phyloP scores from a whole-genome alignment of 2,329 filamentous ascomycete species.

The Trichothecium sympodiale region DNA sequence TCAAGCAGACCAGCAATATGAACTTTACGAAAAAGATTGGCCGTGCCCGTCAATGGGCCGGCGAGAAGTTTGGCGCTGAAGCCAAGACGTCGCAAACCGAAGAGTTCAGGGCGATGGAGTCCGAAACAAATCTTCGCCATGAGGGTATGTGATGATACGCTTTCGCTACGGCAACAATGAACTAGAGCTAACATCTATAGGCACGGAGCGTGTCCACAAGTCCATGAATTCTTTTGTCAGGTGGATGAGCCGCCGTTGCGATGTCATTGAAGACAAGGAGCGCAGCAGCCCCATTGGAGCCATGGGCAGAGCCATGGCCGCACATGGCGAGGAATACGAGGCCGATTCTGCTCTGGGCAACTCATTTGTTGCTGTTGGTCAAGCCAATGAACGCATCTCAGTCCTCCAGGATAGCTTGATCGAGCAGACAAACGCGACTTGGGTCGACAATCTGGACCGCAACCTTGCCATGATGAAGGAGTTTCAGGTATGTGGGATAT shows the following conservation, averaged over 20 bases:
- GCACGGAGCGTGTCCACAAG: conserved; percentile 80
- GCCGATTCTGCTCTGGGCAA: conserved; percentile 83
- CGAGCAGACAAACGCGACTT: conserved; percentile 64
- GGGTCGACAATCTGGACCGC: conserved; percentile 86
- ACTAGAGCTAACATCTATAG: conserved; percentile 29
- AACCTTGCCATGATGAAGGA: conserved; percentile 94
- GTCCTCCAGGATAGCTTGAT: conserved; percentile 78
- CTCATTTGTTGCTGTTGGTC: conserved; percentile 67
- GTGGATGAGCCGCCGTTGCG: conserved; percentile 72
- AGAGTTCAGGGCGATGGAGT: conserved; percentile 81
- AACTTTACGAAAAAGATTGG: conserved; percentile 75
- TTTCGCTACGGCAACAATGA: not conserved
- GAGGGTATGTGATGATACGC: conserved; percentile 54
- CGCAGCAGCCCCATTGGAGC: conserved; percentile 71
- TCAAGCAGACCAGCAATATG: conserved; percentile 24
- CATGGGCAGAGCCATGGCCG: conserved; percentile 75
- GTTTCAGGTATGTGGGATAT: conserved; percentile 59
- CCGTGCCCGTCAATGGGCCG: conserved; percentile 95
- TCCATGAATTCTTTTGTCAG: conserved; percentile 83
- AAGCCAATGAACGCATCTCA: conserved; percentile 79
- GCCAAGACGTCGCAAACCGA: conserved; percentile 78
- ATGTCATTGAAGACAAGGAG: conserved; percentile 72
- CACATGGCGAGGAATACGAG: conserved; percentile 88
- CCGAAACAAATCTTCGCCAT: conserved; percentile 80
- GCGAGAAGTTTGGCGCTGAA: conserved; percentile 90